These are phyloP conservation scores for Escovopsis sp. DNA, from an alignment of 2,329 filamentous ascomycete genomes.

Conservation along the genomic window DNA sequence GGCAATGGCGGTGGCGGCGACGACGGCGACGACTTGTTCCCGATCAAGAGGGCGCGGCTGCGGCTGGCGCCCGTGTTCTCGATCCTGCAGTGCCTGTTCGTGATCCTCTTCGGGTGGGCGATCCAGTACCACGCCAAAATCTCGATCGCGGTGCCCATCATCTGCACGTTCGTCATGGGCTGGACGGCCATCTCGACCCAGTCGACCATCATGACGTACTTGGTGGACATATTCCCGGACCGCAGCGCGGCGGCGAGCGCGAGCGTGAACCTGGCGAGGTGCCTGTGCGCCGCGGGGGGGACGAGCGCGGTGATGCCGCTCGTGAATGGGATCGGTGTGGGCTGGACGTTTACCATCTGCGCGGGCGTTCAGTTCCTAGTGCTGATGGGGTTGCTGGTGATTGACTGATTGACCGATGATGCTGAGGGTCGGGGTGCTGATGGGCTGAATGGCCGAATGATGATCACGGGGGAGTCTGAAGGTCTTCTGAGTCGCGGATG, in stretches of 20 bases:
- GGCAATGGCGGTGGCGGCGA: slow-evolving; percentile 36
- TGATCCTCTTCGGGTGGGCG: slow-evolving; percentile 36
- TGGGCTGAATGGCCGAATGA: no score
- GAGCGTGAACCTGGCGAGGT: slow-evolving; percentile 40
- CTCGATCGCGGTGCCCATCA: slow-evolving; percentile 30
- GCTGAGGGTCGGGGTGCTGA: no score
- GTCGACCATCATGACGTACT: slow-evolving; percentile 35
- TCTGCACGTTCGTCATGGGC: slow-evolving; percentile 32
- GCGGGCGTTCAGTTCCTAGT: slow-evolving; percentile 28
- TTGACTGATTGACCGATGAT: no score
- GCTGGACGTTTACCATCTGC: slow-evolving; percentile 36
- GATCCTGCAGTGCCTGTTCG: slow-evolving; percentile 34
- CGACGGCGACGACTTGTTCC: slow-evolving; percentile 28
- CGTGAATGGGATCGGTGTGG: slow-evolving; percentile 33
- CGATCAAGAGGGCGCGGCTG: slow-evolving; percentile 35
- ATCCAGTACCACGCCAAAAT: slow-evolving; percentile 31
- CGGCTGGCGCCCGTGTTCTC: slow-evolving; percentile 34
- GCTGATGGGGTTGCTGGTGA: slow-evolving; percentile 13
- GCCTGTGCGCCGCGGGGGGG: slow-evolving; percentile 37
- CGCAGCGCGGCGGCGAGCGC: slow-evolving; percentile 40
- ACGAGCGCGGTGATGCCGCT: slow-evolving; percentile 38
- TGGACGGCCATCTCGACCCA: slow-evolving; percentile 37
- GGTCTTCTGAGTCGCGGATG: no score
- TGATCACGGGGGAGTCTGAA: no score
- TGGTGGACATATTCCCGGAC: slow-evolving; percentile 41